phyloP scores from a whole-genome alignment of 2,329 filamentous ascomycete genomes.

The Helotiales sp. region DNA sequence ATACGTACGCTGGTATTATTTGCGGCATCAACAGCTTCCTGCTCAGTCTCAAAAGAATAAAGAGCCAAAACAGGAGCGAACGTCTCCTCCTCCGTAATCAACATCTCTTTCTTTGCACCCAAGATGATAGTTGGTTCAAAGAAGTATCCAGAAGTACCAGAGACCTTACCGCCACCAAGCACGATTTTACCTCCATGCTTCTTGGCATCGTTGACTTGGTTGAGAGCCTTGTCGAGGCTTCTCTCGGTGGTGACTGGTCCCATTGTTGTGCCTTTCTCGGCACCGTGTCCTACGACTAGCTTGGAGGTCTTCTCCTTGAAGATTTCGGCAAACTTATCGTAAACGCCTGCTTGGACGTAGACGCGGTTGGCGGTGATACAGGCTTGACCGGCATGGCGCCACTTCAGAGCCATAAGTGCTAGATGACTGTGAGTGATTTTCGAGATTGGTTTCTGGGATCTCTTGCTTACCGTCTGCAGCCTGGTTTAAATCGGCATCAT shows the following conservation, averaged over 20 bases:
- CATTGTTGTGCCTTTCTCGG: conserved; percentile 60
- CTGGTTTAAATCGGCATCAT: conserved; percentile 65
- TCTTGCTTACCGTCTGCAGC: conserved; percentile 51
- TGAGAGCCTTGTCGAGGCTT: conserved; percentile 59
- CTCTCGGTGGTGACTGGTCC: conserved; percentile 63
- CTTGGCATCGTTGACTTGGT: conserved; percentile 68
- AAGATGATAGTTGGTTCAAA: conserved; percentile 71
- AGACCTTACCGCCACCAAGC: conserved; percentile 61
- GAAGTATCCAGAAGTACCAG: conserved; percentile 63
- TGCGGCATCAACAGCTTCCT: conserved; percentile 63
- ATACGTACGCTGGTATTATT: conserved; percentile 57
- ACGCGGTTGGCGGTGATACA: conserved; percentile 70
- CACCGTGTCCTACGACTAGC: conserved; percentile 66
- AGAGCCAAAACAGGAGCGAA: conserved; percentile 69
- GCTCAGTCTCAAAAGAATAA: conserved; percentile 68
- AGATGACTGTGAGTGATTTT: background rate
- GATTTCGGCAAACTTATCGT: conserved; percentile 62
- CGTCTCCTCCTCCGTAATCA: conserved; percentile 62
- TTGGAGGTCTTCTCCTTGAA: conserved; percentile 57
- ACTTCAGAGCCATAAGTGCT: conserved; percentile 55
- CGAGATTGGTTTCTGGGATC: background rate
- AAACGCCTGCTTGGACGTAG: conserved; percentile 66
- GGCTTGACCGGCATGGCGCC: conserved; percentile 65
- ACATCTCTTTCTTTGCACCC: conserved; percentile 62
- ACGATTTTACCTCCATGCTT: conserved; percentile 67